These are phyloP conservation scores for Trypanosomatidae sp. DNA, from an alignment of 208 protist species.

Conservation along the genomic window DNA sequence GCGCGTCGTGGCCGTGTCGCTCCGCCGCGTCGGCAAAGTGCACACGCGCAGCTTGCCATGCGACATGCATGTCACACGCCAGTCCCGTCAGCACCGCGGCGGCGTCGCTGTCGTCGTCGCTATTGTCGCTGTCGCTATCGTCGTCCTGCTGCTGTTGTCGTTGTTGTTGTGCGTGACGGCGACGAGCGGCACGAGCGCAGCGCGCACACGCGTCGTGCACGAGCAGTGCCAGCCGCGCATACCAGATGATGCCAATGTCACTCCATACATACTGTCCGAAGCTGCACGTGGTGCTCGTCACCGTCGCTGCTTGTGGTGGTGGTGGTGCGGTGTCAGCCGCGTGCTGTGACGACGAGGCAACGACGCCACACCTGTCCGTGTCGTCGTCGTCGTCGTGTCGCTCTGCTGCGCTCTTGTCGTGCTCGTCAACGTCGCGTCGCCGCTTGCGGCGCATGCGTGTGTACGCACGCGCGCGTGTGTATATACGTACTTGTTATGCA, in stretches of 20 bases:
- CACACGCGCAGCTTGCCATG: too few species aligned
- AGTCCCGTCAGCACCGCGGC: too few species aligned
- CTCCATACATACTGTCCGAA: constrained; percentile 61
- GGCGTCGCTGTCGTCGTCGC: not conserved
- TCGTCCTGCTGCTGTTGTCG: not conserved
- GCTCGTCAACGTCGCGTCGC: not conserved
- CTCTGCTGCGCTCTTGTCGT: not conserved
- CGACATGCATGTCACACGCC: too few species aligned
- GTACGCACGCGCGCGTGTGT: not conserved
- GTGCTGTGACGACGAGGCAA: not conserved
- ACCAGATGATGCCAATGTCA: constrained; percentile 48
- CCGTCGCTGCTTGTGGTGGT: not conserved
- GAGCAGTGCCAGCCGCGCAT: constrained; percentile 17
- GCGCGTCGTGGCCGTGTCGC: too few species aligned
- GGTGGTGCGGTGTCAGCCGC: not conserved
- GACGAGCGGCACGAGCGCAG: not conserved
- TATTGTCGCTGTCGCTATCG: not conserved
- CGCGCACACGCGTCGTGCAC: constrained; percentile 9
- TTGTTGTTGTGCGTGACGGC: not conserved
- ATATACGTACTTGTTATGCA: too few species aligned
- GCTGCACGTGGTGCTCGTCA: constrained; percentile 1
- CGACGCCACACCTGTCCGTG: too few species aligned
- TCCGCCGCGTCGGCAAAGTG: too few species aligned
- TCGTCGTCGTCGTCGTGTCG: not conserved
- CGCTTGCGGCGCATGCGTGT: constrained; percentile 2